Base-by-base conservation (phyloP, 139 green algal genomes). In the Tetradesmus lagerheimii region DNA sequence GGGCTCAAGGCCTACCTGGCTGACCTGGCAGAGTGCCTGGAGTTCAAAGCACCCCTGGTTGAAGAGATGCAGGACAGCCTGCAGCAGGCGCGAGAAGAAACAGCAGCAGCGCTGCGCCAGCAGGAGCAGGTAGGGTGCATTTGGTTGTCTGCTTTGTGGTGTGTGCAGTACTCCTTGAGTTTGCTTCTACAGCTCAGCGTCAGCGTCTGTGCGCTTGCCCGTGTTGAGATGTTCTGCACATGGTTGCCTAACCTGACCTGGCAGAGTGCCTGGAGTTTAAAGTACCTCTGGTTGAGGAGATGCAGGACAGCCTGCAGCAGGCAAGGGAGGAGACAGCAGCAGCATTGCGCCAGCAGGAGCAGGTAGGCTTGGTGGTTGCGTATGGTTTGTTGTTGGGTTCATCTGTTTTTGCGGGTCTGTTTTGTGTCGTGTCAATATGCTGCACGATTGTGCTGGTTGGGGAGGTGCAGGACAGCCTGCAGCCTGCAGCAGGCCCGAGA, bases 1-100 rank as follows among this genome's bases (percentile, higher is more conserved):
- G 77, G 95, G 64, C 88, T 98, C 47, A 87, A 91, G 27, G 93
- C 92, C 0, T 99, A 98, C 89, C 88, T 98, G 31, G 94, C 95
- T 27, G 96, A 98, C 91, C 92, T 99, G 47, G 98, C 96, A 41
- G 95, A 95, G 79, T 98, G 97, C 94, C 91, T 94, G n/a, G 67
- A 75, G 64, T 34, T 15, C 25, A 83, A 86, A 78, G 88, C 76
- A 4, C 43, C 85, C 5, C 43, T 89, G 41, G 85, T 84, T 9
- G 95, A 95, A 23, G 95, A 95, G 82, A 57, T 93, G 66, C 89
- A 90, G 31, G 87, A 86, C 35, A 35, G 9, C 25, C 50, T 90
- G 62, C 39, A 91, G 0, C 62, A 86, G 37, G 74, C 86, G 0
- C 76, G 88, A 78, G 77, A 85, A 50, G 91, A 93, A 31, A 62